phyloP scores from a whole-genome alignment of 1,139 yeast genomes.

The Candida sanyaensis region DNA sequence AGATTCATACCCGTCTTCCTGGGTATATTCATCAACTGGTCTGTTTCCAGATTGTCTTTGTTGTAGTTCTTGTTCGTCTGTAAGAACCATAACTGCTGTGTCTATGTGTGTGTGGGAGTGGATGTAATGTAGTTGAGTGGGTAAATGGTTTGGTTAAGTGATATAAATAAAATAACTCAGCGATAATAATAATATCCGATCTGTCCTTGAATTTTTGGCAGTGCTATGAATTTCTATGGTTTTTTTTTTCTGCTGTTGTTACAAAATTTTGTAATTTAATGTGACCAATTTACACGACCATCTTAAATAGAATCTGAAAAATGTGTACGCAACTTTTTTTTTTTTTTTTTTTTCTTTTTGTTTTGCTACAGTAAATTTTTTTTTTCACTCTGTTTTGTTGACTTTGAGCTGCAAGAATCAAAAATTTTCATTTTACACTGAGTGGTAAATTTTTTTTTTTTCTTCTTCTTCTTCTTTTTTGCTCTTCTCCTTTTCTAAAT shows the following conservation, averaged over 20 bases:
- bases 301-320: no score
- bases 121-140: no score
- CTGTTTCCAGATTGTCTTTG: not conserved
- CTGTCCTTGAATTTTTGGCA: not conserved
- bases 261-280: not conserved
- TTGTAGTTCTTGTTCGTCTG: not conserved
- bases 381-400: not conserved
- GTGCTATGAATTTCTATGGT: not conserved
- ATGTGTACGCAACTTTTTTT: not conserved
- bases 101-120: no score
- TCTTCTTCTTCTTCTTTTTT: not conserved
- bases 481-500: not conserved
- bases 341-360: no score
- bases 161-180: not conserved
- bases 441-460: not conserved
- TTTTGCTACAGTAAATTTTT: no score
- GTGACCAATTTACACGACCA: no score
- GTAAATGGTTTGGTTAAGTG: no score
- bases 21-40: not conserved
- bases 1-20: slow-evolving; percentile 20
- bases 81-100: not conserved
- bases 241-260: not conserved
- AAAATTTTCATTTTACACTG: not conserved
- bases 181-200: not conserved
- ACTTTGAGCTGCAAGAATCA: slow-evolving; percentile 1